A percentile compares a stretch with the other conserved stretches of the same genome.
Conservation (phyloP, 768 basidiomycete genomes). For the Termitomyces titanicus region DNA sequence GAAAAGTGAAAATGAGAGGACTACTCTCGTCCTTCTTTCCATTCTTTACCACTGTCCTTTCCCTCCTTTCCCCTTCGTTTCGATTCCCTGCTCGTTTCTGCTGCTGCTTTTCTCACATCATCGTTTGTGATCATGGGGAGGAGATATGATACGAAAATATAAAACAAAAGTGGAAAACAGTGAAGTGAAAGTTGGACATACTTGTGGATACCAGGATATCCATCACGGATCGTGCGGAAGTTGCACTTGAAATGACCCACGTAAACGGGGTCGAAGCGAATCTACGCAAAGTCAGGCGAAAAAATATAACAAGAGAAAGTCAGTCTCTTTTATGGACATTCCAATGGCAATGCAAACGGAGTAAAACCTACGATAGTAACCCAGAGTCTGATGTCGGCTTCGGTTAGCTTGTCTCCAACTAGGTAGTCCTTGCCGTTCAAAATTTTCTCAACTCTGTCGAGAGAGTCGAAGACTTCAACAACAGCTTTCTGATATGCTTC, state of each 20-base stretch:
- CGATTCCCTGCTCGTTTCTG: no score
- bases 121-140: background rate
- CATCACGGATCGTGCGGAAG: constrained; percentile 76
- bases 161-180: background rate
- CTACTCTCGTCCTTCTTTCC: no score
- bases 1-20: no score
- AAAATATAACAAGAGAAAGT: no score
- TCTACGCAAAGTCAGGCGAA: constrained; percentile 29
- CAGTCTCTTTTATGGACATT: no score
- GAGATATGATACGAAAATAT: background rate
- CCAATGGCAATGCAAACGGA: no score
- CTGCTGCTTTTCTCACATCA: no score
- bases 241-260: constrained; percentile 95
- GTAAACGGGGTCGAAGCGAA: constrained; percentile 91
- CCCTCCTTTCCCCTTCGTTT: no score
- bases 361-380: constrained; percentile 76
- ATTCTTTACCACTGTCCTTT: no score
- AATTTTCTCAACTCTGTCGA: constrained; percentile 79
- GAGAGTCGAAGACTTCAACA: constrained; percentile 60
- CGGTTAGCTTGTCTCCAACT: constrained; percentile 78
- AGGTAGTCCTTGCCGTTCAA: constrained; percentile 80
- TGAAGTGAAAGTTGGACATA: background rate
- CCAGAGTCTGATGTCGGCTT: constrained; percentile 83
- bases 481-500: constrained; percentile 63
- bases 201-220: constrained; percentile 42